phyloP scores from a whole-genome alignment of 2,329 filamentous ascomycete species.

The Ophiostoma pallidulum region DNA sequence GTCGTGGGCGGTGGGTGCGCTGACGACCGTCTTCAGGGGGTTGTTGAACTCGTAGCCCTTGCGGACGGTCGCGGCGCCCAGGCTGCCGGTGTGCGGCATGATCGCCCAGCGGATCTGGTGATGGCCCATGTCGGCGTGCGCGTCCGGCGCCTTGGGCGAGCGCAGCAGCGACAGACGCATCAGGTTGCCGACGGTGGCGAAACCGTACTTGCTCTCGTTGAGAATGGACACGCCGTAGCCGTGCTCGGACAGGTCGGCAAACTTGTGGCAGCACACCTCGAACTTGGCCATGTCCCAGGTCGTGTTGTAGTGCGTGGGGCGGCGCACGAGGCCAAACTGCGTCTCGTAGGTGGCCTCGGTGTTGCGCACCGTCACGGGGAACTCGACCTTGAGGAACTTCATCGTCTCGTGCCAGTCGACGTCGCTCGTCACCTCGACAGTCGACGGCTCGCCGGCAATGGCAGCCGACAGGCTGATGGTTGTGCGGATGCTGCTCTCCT shows the following conservation, averaged over 20 bases:
- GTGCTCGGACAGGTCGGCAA: conserved; percentile 60
- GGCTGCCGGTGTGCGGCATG: conserved; percentile 49
- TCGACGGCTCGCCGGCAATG: conserved; percentile 53
- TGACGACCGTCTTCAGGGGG: conserved; percentile 34
- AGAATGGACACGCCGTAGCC: conserved; percentile 60
- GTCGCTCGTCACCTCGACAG: conserved; percentile 69
- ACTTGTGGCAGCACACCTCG: conserved; percentile 68
- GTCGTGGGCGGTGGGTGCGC: neutral
- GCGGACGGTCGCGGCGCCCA: conserved; percentile 48
- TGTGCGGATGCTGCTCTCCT: conserved; percentile 76
- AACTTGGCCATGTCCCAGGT: conserved; percentile 77
- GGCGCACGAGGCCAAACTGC: conserved; percentile 77
- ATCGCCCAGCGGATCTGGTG: conserved; percentile 60
- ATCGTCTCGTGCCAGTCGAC: conserved; percentile 97
- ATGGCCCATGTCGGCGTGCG: conserved; percentile 58
- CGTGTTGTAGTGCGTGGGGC: conserved; percentile 97
- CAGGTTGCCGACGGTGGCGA: conserved; percentile 56
- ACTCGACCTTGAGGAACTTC: conserved; percentile 98
- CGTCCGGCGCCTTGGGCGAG: conserved; percentile 59
- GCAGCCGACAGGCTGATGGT: conserved; percentile 71
- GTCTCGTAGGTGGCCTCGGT: conserved; percentile 93
- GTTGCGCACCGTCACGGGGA: conserved; percentile 83
- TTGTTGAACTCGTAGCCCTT: conserved; percentile 60
- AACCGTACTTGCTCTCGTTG: conserved; percentile 63
- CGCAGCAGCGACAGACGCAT: conserved; percentile 58